Percentiles rank a stretch among this genome's conserved stretches.
Evolutionary conservation across 164 flowering plant genomes (phyloP).

Genomic region (Vitis riparia): DNA sequence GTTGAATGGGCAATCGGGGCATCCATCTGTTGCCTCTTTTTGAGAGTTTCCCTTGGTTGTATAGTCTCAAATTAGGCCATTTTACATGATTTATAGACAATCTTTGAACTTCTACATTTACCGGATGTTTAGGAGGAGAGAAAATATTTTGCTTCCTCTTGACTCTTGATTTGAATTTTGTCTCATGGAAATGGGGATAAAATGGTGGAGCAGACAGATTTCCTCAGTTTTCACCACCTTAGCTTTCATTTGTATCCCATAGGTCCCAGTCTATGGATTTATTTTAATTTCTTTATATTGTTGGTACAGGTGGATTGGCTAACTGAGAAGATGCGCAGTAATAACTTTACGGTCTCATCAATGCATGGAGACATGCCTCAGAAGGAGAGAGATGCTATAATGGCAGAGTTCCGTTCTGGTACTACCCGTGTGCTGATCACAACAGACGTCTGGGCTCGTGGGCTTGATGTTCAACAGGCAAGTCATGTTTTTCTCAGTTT

Average conservation of each 20-base stretch:
- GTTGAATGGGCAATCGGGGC: no score
- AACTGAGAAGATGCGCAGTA: constrained; percentile 76
- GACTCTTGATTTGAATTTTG: no score
- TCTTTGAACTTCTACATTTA: no score
- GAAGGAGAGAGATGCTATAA: constrained; percentile 91
- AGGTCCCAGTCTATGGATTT: background rate
- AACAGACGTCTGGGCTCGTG: constrained; percentile 98
- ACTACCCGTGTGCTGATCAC: constrained; percentile 90
- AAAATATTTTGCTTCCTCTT: no score
- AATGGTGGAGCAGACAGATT: background rate
- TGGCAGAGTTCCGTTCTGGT: constrained; percentile 76
- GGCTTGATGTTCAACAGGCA: constrained; percentile 97
- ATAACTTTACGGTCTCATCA: constrained; percentile 85
- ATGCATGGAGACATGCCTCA: constrained; percentile 99
- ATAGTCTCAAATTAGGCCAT: no score
- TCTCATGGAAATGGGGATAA: background rate
- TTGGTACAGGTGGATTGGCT: constrained; percentile 77
- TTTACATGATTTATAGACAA: no score
- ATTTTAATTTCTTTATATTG: background rate
- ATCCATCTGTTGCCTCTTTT: no score
- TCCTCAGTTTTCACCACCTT: background rate
- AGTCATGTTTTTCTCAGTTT: constrained; percentile 16
- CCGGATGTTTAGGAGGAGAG: no score
- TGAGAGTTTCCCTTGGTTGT: no score
- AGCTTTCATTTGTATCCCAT: background rate